Evolutionary conservation across 345 rosid species (phyloP).

Genomic region (Orychophragmus violaceus): DNA sequence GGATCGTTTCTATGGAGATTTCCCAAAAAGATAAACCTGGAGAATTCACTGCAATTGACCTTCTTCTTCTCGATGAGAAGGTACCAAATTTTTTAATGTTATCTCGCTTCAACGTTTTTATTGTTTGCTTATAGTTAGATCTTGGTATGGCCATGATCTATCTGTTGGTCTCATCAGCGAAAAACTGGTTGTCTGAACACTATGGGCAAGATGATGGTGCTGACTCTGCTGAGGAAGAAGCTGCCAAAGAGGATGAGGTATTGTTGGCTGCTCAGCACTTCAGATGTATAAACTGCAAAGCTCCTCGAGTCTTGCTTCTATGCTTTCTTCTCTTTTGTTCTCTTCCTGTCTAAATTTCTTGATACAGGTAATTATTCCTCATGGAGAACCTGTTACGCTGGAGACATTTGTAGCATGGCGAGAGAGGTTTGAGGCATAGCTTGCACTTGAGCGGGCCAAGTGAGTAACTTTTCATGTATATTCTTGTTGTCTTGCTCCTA

Average conservation of each 20-base stretch:
- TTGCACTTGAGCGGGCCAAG: slow-evolving; percentile 96
- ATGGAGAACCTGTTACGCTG: too few relatives aligned
- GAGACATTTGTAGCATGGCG: slow-evolving; percentile 94
- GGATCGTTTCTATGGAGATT: too few relatives aligned
- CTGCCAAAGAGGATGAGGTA: slow-evolving; percentile 80
- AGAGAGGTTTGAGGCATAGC: slow-evolving; percentile 91
- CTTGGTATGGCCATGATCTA: slow-evolving; percentile 98
- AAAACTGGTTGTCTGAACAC: too few relatives aligned
- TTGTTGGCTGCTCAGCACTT: slow-evolving; percentile 23
- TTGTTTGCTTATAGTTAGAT: too few relatives aligned
- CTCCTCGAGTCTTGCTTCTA: slow-evolving; percentile 8
- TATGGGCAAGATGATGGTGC: slow-evolving; percentile 50
- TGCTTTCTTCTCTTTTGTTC: background rate
- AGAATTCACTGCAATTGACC: too few relatives aligned
- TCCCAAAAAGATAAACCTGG: too few relatives aligned
- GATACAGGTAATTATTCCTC: too few relatives aligned
- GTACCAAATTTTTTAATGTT: too few relatives aligned
- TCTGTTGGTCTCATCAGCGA: slow-evolving; percentile 84
- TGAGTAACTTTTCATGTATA: slow-evolving; percentile 33
- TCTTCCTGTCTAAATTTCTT: too few relatives aligned
- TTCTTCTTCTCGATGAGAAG: too few relatives aligned
- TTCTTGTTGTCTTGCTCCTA: too few relatives aligned
- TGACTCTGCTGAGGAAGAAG: slow-evolving; percentile 41
- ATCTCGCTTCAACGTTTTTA: too few relatives aligned
- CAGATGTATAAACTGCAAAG: background rate